Percentiles rank a stretch among this genome's conserved stretches.
Evolutionary conservation across 2,329 filamentous ascomycete genomes (phyloP).

Genomic region (Rhytidhysteron rufulum): DNA sequence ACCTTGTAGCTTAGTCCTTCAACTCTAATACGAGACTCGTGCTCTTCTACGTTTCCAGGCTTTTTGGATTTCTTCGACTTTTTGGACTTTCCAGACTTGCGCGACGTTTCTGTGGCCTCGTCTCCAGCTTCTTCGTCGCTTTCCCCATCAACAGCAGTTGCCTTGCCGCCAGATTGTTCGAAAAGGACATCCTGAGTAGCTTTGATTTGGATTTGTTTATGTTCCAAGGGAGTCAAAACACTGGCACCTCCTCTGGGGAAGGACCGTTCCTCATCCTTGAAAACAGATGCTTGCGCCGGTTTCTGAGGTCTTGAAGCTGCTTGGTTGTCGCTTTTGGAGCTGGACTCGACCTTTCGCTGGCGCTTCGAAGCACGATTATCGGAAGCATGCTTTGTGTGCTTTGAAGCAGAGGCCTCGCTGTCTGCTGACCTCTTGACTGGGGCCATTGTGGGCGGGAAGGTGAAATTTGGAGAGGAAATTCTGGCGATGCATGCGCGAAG

Average conservation of each 20-base stretch:
- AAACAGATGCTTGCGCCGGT: constrained; percentile 39
- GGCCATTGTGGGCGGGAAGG: constrained; percentile 41
- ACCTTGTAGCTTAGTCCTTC: constrained; percentile 90
- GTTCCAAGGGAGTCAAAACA: constrained; percentile 85
- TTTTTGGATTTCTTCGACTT: constrained; percentile 45
- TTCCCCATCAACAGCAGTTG: constrained; percentile 49
- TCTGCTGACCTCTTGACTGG: constrained; percentile 46
- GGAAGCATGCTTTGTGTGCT: constrained; percentile 25
- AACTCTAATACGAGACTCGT: constrained; percentile 59
- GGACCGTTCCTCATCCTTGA: constrained; percentile 76
- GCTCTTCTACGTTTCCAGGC: constrained; percentile 39
- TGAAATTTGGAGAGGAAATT: no score
- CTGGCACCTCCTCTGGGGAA: constrained; percentile 93
- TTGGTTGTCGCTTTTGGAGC: constrained; percentile 20
- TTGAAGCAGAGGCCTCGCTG: constrained; percentile 21
- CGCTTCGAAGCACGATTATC: constrained; percentile 33
- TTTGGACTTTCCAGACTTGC: constrained; percentile 52
- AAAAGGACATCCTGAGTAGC: constrained; percentile 89
- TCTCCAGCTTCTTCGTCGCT: constrained; percentile 41
- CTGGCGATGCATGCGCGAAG: constrained; percentile 1
- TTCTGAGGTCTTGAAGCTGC: constrained; percentile 21
- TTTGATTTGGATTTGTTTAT: constrained; percentile 93
- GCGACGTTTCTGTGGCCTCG: constrained; percentile 39
- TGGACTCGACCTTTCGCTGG: constrained; percentile 31
- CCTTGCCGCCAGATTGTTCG: constrained; percentile 67